Evolutionary conservation across 2,329 filamentous ascomycete species (phyloP).

Genomic region (Sclerotinia subarctica): DNA sequence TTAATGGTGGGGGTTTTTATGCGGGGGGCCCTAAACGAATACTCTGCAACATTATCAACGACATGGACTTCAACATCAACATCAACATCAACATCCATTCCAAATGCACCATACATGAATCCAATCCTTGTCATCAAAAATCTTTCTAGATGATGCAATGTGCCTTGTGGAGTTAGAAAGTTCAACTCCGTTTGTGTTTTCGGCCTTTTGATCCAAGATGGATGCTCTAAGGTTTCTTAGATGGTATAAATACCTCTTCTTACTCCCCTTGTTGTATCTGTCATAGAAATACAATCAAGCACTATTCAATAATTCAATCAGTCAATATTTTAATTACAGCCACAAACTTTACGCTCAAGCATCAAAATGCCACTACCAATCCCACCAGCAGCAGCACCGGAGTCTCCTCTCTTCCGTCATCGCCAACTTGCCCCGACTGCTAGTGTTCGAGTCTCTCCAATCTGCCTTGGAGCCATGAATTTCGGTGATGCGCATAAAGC

Average conservation of each 20-base stretch:
- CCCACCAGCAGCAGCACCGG: slow-evolving; percentile 40
- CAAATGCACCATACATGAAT: not conserved
- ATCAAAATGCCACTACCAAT: slow-evolving; percentile 23
- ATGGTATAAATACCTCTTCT: slow-evolving; percentile 4
- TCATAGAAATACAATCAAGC: not conserved
- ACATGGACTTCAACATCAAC: too few species aligned
- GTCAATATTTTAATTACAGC: not conserved
- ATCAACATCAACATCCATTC: not conserved
- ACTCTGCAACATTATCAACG: too few species aligned
- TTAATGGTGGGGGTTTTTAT: not conserved
- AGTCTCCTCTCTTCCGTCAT: slow-evolving; percentile 61
- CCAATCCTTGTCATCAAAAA: not conserved
- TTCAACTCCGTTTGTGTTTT: not conserved
- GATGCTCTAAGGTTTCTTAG: not conserved
- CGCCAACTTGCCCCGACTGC: slow-evolving; percentile 64
- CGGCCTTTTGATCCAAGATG: not conserved
- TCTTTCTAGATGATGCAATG: not conserved
- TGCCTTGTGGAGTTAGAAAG: not conserved
- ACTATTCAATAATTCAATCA: not conserved
- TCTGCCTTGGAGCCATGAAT: slow-evolving; percentile 64
- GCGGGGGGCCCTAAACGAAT: not conserved
- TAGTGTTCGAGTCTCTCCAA: slow-evolving; percentile 61
- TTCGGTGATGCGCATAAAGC: slow-evolving; percentile 54
- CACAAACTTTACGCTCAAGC: not conserved
- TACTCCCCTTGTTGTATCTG: not conserved